A percentile compares a stretch with the other conserved stretches of the same genome.
Evolutionary conservation across 257 asterid species (phyloP).

Genomic region (Petunia secreta): DNA sequence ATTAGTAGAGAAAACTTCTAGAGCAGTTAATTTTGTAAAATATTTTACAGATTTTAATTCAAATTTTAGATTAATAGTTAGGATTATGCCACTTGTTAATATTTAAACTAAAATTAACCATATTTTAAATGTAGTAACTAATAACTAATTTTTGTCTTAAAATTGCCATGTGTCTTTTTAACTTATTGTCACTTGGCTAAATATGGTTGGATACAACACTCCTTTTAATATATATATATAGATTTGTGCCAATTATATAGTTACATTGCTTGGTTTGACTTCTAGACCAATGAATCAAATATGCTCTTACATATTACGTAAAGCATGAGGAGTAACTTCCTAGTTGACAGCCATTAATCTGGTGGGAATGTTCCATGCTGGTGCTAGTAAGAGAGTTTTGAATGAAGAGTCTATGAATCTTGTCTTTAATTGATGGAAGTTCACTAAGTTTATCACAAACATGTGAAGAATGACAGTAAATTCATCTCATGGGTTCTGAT

Average conservation of each 20-base stretch:
- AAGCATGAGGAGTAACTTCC: not conserved
- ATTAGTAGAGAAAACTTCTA: too few species aligned
- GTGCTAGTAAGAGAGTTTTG: not conserved
- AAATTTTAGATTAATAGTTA: too few species aligned
- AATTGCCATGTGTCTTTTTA: too few species aligned
- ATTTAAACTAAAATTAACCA: too few species aligned
- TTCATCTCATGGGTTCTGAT: not conserved
- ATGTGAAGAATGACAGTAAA: not conserved
- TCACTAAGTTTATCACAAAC: not conserved
- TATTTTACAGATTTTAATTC: too few species aligned
- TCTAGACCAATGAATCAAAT: not conserved
- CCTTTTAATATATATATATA: too few species aligned
- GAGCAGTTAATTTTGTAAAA: too few species aligned
- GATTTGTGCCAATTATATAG: not conserved
- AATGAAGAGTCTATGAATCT: not conserved
- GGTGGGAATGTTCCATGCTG: not conserved
- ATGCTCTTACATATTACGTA: not conserved
- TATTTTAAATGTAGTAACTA: too few species aligned
- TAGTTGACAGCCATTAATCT: not conserved
- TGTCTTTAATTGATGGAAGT: not conserved
- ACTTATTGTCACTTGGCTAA: too few species aligned
- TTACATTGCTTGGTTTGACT: not conserved
- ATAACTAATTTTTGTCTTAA: too few species aligned
- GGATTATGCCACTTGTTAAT: too few species aligned
- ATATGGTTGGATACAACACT: too few species aligned